A percentile compares a stretch with the other conserved stretches of the same genome.
These are phyloP conservation scores for Epichloe festucae DNA, from an alignment of 2,329 filamentous ascomycete species.

Conservation along the genomic window DNA sequence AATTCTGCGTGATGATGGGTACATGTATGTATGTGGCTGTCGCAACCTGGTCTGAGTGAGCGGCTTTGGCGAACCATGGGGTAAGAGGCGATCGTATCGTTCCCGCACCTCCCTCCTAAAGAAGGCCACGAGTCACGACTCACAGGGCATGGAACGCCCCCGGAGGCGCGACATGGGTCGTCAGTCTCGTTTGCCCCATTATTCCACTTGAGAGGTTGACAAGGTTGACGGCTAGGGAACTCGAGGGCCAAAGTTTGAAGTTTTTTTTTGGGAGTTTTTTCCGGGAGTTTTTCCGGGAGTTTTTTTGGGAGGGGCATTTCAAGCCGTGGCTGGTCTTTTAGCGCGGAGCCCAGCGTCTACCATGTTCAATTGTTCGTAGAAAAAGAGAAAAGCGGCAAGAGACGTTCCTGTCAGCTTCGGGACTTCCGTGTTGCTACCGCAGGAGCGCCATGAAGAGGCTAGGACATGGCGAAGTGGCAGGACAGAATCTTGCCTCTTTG, in stretches of 20 bases:
- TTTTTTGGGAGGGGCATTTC: not conserved
- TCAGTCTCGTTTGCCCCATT: no score
- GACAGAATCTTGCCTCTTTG: no score
- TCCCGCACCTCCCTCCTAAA: constrained; percentile 19
- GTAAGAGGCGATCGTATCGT: constrained; percentile 14
- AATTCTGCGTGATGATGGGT: not conserved
- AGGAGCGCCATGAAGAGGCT: no score
- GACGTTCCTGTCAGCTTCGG: not conserved
- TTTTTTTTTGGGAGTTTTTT: not conserved
- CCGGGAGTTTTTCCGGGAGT: no score
- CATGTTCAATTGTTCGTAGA: not conserved
- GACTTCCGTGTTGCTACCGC: not conserved
- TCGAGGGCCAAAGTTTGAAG: not conserved
- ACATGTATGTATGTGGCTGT: not conserved
- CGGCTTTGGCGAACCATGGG: constrained; percentile 5
- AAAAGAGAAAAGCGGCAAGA: not conserved
- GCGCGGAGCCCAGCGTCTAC: no score
- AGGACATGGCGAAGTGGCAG: no score
- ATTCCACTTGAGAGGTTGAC: not conserved
- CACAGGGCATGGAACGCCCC: not conserved
- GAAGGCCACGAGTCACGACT: not conserved
- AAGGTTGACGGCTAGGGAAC: not conserved
- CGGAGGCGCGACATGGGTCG: not conserved
- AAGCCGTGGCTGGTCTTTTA: no score
- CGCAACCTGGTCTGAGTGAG: constrained; percentile 3